Percentiles rank a stretch among this genome's conserved stretches.
These are phyloP conservation scores for Citrus medica DNA, from an alignment of 345 rosid species.

Conservation along the genomic window DNA sequence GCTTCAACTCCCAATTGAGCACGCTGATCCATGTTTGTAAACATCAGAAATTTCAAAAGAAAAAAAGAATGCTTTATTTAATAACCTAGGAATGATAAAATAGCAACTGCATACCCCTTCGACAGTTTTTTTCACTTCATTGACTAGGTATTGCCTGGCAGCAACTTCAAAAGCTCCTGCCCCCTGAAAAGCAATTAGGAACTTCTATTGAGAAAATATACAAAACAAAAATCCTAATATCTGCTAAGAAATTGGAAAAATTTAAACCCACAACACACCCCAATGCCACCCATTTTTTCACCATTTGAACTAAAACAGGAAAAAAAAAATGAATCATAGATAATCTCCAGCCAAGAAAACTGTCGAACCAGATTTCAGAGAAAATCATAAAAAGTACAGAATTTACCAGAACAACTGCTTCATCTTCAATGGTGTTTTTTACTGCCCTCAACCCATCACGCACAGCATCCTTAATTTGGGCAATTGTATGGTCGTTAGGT, in stretches of 20 bases:
- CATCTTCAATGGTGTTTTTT: conserved; percentile 93
- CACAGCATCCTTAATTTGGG: conserved; percentile 96
- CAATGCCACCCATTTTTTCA: background rate
- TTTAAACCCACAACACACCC: background rate
- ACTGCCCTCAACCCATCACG: conserved; percentile 97
- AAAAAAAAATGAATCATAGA: background rate
- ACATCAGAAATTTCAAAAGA: conserved; percentile 10
- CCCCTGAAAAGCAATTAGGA: conserved; percentile 45
- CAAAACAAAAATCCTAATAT: background rate
- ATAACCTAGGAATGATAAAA: background rate
- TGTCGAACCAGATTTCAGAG: background rate
- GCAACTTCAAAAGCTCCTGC: conserved; percentile 99
- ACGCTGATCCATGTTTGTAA: conserved; percentile 50
- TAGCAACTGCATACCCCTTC: conserved; percentile 61
- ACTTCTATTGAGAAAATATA: background rate
- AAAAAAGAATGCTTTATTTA: background rate
- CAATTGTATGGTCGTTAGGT: conserved; percentile 96
- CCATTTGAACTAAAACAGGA: background rate
- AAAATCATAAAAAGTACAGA: background rate
- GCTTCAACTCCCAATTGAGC: conserved; percentile 99
- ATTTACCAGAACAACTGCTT: conserved; percentile 81
- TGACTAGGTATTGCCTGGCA: conserved; percentile 78
- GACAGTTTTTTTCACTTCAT: conserved; percentile 88
- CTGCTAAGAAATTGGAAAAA: background rate
- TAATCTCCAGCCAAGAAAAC: background rate